These are phyloP conservation scores for Fragilaria radians DNA, from an alignment of 108 stramenopile species.

Conservation along the genomic window DNA sequence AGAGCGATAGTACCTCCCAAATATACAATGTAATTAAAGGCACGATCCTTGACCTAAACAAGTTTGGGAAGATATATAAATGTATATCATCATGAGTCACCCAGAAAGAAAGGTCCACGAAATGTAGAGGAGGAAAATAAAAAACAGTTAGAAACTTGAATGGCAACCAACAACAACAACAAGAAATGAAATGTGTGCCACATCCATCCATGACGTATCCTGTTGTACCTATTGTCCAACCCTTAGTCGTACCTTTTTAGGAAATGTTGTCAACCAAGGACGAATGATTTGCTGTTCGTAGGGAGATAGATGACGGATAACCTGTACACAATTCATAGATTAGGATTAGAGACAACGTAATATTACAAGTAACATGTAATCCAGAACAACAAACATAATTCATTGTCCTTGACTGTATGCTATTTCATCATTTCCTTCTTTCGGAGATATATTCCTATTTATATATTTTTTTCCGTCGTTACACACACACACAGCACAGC, in stretches of 20 bases:
- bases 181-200: too few species aligned
- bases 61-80: not conserved
- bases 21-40: not conserved
- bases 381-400: too few species aligned
- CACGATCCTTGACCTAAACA: not conserved
- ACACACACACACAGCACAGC: constrained; percentile 1
- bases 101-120: too few species aligned
- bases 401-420: too few species aligned
- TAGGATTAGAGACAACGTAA: not conserved
- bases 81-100: not conserved
- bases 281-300: not conserved
- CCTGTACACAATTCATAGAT: not conserved
- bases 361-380: not conserved
- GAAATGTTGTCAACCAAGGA: not conserved
- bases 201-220: too few species aligned
- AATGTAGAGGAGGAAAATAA: not conserved
- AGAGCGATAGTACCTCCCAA: not conserved
- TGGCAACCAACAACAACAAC: not conserved
- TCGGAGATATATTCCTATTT: not conserved
- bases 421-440: too few species aligned
- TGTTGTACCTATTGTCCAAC: too few species aligned
- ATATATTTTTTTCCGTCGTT: not conserved
- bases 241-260: not conserved
- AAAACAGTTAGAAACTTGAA: not conserved
- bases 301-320: not conserved